Evolutionary conservation across 306 rosid species (phyloP).

Genomic region (Lathyrus sativus): DNA sequence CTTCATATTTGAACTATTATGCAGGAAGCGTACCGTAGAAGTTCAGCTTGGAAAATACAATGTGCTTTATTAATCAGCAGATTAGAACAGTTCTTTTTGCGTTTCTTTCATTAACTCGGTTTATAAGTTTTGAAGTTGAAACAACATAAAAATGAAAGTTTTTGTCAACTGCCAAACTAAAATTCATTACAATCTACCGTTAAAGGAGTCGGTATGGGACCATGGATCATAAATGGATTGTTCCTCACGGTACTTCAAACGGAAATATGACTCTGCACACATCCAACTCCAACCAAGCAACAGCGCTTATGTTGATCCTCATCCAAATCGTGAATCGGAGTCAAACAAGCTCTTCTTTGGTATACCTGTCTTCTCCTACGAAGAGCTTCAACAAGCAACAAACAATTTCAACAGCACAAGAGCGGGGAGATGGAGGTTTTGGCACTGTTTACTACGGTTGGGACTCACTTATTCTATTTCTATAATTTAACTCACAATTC

Average conservation of each 20-base stretch:
- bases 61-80: no score
- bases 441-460: conserved; percentile 68
- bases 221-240: conserved; percentile 15
- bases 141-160: background rate
- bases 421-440: conserved; percentile 71
- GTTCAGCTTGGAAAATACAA: no score
- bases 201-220: conserved; percentile 34
- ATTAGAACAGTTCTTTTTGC: background rate
- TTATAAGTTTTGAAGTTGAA: background rate
- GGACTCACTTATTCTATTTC: background rate
- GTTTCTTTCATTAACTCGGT: background rate
- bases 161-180: conserved; percentile 6
- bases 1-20: background rate
- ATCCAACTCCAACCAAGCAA: conserved; percentile 12
- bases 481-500: background rate
- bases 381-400: conserved; percentile 64
- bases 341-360: conserved; percentile 42
- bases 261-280: background rate
- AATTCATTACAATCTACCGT: background rate
- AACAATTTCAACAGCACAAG: conserved; percentile 46
- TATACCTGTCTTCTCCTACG: conserved; percentile 52
- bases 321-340: conserved; percentile 41
- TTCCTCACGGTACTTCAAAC: conserved; percentile 28
- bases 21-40: conserved; percentile 24
- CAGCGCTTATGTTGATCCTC: background rate